Evolutionary conservation across 2,329 filamentous ascomycete genomes (phyloP).

Genomic region (Fusarium vanettenii): DNA sequence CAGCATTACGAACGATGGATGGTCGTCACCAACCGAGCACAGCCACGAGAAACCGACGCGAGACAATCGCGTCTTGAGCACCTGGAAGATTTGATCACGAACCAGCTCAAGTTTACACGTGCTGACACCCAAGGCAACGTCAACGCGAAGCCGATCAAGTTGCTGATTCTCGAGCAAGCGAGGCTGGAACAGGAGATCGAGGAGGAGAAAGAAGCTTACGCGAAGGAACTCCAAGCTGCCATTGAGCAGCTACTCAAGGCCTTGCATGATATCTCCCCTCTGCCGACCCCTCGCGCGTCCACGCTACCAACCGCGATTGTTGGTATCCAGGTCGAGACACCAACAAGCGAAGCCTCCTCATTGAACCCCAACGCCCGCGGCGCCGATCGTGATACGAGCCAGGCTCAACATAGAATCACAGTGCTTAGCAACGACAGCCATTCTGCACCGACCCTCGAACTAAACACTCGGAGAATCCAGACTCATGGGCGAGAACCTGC

Average conservation of each 20-base stretch:
- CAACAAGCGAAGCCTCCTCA: background rate
- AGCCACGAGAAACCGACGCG: background rate
- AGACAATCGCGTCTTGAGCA: background rate
- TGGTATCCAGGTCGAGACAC: background rate
- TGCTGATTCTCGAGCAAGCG: background rate
- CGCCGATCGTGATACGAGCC: no score
- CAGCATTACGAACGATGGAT: background rate
- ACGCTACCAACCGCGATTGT: background rate
- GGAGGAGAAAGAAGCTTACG: background rate
- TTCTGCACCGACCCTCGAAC: background rate
- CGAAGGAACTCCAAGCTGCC: background rate
- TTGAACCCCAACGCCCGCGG: background rate
- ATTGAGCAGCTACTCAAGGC: background rate
- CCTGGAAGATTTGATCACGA: background rate
- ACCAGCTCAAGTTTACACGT: background rate
- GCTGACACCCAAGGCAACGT: constrained; percentile 2
- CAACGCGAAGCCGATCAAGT: background rate
- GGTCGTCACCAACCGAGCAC: background rate
- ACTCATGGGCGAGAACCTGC: background rate
- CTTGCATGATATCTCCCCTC: background rate
- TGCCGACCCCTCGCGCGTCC: background rate
- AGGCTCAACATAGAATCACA: background rate
- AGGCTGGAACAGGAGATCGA: background rate
- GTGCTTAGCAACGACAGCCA: background rate
- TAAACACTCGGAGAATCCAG: background rate